Percentiles rank a stretch among this genome's conserved stretches.
These are phyloP conservation scores for Globisporangium parvum DNA, from an alignment of 352 stramenopile genomes.

Conservation along the genomic window DNA sequence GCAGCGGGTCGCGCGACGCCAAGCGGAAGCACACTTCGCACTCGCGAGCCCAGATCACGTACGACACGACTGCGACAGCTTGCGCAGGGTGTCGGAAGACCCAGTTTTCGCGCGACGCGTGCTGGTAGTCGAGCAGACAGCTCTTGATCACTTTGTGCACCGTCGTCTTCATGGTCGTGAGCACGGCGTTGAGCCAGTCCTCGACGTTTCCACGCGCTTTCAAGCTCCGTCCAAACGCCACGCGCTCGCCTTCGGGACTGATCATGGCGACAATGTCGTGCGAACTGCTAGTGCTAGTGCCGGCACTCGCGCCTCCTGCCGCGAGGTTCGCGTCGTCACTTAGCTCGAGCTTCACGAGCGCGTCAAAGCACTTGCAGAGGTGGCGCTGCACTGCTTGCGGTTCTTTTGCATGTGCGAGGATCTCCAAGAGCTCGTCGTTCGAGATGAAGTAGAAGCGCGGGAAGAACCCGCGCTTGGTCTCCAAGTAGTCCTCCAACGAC, in stretches of 20 bases:
- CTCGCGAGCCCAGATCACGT: slow-evolving; percentile 81
- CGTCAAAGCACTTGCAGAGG: slow-evolving; percentile 84
- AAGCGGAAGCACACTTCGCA: slow-evolving; percentile 62
- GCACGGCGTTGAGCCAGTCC: slow-evolving; percentile 75
- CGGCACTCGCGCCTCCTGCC: background rate
- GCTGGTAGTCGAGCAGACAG: slow-evolving; percentile 87
- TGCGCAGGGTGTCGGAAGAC: slow-evolving; percentile 87
- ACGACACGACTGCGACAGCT: slow-evolving; percentile 86
- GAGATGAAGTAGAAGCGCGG: slow-evolving; percentile 87
- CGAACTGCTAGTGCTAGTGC: slow-evolving; percentile 11
- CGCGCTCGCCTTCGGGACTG: slow-evolving; percentile 71
- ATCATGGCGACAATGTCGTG: slow-evolving; percentile 77
- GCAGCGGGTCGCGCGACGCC: slow-evolving; percentile 38
- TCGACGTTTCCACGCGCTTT: slow-evolving; percentile 86
- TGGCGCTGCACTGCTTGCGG: slow-evolving; percentile 74
- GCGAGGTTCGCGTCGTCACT: slow-evolving; percentile 30
- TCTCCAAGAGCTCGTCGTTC: slow-evolving; percentile 83
- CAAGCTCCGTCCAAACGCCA: slow-evolving; percentile 63
- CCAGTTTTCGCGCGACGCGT: slow-evolving; percentile 71
- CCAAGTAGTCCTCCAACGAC: slow-evolving; percentile 76
- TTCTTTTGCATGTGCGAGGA: slow-evolving; percentile 76
- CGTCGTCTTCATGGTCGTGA: slow-evolving; percentile 67
- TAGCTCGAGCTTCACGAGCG: slow-evolving; percentile 70
- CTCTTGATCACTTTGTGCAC: slow-evolving; percentile 69
- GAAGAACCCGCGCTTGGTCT: slow-evolving; percentile 81